Conservation (phyloP, 371 early-diverging fungal species). For the Dichotomocladium elegans region DNA sequence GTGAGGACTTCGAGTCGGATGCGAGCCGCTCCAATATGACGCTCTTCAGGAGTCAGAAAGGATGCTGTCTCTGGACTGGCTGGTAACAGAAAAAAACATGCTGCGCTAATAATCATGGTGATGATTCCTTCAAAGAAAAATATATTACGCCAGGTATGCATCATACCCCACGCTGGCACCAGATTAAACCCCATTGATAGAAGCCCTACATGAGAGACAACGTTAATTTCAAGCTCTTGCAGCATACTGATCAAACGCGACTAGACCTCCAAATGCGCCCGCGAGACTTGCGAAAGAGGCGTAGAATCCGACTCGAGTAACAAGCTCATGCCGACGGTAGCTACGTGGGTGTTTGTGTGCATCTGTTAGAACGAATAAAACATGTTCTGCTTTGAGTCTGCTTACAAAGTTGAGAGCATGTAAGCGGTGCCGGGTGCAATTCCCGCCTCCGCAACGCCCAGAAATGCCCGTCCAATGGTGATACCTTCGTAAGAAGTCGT, state of each 20-base stretch:
- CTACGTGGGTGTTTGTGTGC: not conserved
- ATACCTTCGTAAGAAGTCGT: constrained; percentile 19
- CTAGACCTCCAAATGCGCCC: constrained; percentile 42
- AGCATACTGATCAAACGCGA: too few species aligned
- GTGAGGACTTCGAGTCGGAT: constrained; percentile 37
- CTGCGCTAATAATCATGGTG: constrained; percentile 19
- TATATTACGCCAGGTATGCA: constrained; percentile 45
- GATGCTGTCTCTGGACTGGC: constrained; percentile 50
- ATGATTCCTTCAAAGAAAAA: constrained; percentile 38
- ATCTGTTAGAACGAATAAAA: not conserved
- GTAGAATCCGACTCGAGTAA: constrained; percentile 35
- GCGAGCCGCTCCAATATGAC: constrained; percentile 32
- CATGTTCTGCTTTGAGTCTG: not conserved
- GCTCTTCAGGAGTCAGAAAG: constrained; percentile 55
- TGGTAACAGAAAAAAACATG: constrained; percentile 43
- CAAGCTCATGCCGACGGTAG: constrained; percentile 23
- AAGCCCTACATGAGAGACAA: constrained; percentile 31
- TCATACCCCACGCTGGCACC: constrained; percentile 19
- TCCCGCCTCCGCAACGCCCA: constrained; percentile 21
- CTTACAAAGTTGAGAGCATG: constrained; percentile 48
- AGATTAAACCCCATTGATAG: constrained; percentile 10
- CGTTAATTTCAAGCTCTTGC: too few species aligned
- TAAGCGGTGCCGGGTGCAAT: constrained; percentile 57
- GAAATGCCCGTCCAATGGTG: constrained; percentile 9
- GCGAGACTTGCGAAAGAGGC: constrained; percentile 38